Base-by-base conservation (phyloP, 2,329 filamentous ascomycete genomes). In the Fulvia fulva region DNA sequence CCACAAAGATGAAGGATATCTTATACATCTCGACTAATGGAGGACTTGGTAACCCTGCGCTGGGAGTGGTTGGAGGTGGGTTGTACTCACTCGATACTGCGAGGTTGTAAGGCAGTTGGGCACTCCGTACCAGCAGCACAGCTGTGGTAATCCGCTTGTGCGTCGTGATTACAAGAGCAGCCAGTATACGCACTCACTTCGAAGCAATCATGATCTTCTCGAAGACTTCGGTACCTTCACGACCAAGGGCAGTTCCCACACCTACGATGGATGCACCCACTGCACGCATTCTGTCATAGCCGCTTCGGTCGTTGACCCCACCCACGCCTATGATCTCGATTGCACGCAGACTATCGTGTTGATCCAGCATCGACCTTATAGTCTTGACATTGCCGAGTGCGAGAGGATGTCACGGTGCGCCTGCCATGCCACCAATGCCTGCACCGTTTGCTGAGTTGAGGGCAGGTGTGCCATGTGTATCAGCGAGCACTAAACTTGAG, bases 341-440 rank as follows among this genome's bases (percentile, higher is more conserved):
- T n/a, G 80, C 75, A 9, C 72, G 72, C 50, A 90, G 71, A 56
- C 72, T 58, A 0, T 75, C 67, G 14, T 78, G 67, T 32, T 74
- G 71, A 63, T 87, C 82, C 16, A 92, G 71, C 73, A 88, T 69
- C 21, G 70, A 72, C 21, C 85, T 74, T n/a, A 93, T 78, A 0
- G 83, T 86, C n/a, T 77, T 78, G 30, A 92, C 89, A 65, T 92
- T 93, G 0, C 89, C 89, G 28, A 93, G 72, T 0, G 88, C 86
- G 0, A 93, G 75, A 0, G 88, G 85, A 72, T 92, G 89, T 45
- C 93, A 74, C 19, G 87, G 81, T 11, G 87, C 80, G 0, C 89
- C 89, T 0, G 87, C 89, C 74, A 92, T 78, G 0, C 89, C 89
- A 0, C 89, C 89, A 2, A 89, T 77, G 0, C 87, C 87, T 0